Percentiles rank a stretch among this genome's conserved stretches.
Conservation (phyloP, 106 monocot species). For the Vanilla planifolia region DNA sequence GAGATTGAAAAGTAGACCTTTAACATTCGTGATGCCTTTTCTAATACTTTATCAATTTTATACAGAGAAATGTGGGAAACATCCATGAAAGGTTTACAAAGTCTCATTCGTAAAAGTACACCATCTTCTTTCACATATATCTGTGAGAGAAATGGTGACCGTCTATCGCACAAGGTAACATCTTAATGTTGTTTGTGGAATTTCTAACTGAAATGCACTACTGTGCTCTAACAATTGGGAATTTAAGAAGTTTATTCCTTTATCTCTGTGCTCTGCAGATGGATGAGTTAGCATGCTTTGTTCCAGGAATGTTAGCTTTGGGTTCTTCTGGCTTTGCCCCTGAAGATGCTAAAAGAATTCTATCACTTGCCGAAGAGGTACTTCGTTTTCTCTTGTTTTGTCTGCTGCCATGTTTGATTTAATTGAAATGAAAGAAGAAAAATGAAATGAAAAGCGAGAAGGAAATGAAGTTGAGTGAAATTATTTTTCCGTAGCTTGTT, state of each 20-base stretch:
- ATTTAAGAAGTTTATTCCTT: not conserved
- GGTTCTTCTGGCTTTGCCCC: constrained; percentile 68
- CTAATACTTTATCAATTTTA: not conserved
- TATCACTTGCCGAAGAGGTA: constrained; percentile 86
- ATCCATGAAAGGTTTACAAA: constrained; percentile 77
- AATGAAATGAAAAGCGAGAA: no score
- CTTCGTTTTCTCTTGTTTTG: not conserved
- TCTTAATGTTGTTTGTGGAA: not conserved
- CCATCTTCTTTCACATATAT: constrained; percentile 84
- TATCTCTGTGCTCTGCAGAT: constrained; percentile 42
- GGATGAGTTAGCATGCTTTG: constrained; percentile 96
- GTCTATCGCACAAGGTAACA: constrained; percentile 64
- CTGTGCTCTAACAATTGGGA: not conserved
- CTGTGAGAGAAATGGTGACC: constrained; percentile 81
- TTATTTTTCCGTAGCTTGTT: no score
- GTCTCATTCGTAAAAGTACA: constrained; percentile 56
- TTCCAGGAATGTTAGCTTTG: constrained; percentile 83
- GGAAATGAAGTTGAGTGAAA: no score
- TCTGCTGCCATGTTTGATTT: no score
- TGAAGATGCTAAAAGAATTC: constrained; percentile 55
- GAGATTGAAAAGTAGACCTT: no score
- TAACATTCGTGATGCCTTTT: not conserved
- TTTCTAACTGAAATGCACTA: not conserved
- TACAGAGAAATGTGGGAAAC: constrained; percentile 93
- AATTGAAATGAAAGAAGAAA: no score